Evolutionary conservation across 2,329 filamentous ascomycete genomes (phyloP).

Genomic region (Knufia petricola): DNA sequence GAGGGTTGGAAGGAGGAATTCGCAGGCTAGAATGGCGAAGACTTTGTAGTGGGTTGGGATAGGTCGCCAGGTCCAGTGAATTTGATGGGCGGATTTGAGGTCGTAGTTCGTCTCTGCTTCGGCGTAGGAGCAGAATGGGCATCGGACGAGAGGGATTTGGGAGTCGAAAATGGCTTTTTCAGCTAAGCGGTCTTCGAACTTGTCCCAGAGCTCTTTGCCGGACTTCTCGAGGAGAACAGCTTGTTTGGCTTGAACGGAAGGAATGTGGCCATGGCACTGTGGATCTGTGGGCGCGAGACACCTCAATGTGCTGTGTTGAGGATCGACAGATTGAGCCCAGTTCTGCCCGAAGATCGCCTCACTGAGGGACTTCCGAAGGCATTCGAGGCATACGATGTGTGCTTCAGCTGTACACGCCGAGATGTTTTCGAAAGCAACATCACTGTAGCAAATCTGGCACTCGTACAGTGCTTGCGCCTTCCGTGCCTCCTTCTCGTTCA

Average conservation of each 20-base stretch:
- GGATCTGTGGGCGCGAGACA: conserved; percentile 70
- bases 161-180: conserved; percentile 66
- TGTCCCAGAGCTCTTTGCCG: conserved; percentile 60
- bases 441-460: conserved; percentile 40
- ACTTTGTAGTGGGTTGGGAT: conserved; percentile 36
- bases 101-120: conserved; percentile 73
- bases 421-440: conserved; percentile 40
- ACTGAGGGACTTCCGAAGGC: conserved; percentile 69
- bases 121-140: conserved; percentile 85
- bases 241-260: conserved; percentile 57
- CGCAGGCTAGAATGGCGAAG: conserved; percentile 35
- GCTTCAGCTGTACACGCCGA: conserved; percentile 34
- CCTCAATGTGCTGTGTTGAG: conserved; percentile 61
- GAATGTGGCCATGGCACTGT: conserved; percentile 64
- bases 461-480: conserved; percentile 36
- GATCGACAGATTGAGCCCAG: conserved; percentile 72
- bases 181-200: conserved; percentile 69
- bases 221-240: conserved; percentile 62
- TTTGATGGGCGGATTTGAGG: conserved; percentile 39
- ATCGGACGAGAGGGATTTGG: conserved; percentile 65
- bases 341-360: conserved; percentile 91
- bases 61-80: conserved; percentile 49
- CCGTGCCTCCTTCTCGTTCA: conserved; percentile 35
- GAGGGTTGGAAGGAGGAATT: conserved; percentile 42
- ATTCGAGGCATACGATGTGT: conserved; percentile 52